Evolutionary conservation across 2,329 filamentous ascomycete genomes (phyloP), one percentile per base, ranked within the genome.

Genomic region (Arthrobotrys iridis): DNA sequence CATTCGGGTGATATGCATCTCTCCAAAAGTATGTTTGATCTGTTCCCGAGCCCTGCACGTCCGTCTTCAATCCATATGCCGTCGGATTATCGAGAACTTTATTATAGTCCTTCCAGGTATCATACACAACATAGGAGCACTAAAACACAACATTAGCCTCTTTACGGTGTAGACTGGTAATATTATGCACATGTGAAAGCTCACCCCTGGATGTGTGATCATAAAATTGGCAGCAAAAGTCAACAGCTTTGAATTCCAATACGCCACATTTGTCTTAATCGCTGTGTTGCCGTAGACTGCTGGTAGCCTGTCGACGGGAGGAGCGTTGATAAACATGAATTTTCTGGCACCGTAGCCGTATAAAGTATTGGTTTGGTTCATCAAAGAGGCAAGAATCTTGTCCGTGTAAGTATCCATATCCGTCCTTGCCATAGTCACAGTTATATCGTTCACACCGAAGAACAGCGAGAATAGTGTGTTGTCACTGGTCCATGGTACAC

Each of bases 361-460:
- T 10, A 72, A 26, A 2, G 59, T 72, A n/a, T 59, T 65, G 1
- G 67, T 65, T 10, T 72, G 67, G 30, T 72, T 72, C 67, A 72
- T 72, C 40, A 72, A 22, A 30, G 67, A 72, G 3, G 30, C 30
- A 2, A 72, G 48, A 7, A 72, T 72, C 15, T 45, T 58, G 18
- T 72, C 67, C 4, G 67, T 72, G 37, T 72, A 72, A 1, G 67
- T 72, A 35, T 58, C 67, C 67, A 72, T 72, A 26, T 72, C 67
- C 5, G 67, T 65, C 18, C 67, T 30, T n/a, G 67, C 26, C 67
- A 72, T 72, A 7, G 67, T 72, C 0, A 72, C 67, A 2, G 67
- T 72, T 7, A 72, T 72, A 20, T 72, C 67, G 22, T 72, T 72
- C 10, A 72, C 67, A 7, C 67, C 67, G 30, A 72, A 72, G n/a